These are phyloP conservation scores for Rhizopus microsporus DNA, from an alignment of 371 early-diverging fungal species.

Conservation along the genomic window DNA sequence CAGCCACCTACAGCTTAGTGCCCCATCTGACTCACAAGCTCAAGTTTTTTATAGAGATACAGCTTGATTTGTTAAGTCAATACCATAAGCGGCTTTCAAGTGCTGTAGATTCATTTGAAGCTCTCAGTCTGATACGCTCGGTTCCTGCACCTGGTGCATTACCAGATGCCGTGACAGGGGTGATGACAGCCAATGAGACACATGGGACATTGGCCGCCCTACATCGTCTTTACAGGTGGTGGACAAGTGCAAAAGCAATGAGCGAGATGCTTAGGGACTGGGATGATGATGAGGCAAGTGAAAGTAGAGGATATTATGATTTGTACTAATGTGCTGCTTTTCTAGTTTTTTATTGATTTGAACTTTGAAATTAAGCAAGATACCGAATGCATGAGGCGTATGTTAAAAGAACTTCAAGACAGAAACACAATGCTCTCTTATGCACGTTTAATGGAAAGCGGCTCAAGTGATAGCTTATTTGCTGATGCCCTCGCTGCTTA, in stretches of 20 bases:
- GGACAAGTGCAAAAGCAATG: slow-evolving; percentile 49
- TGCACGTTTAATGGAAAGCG: slow-evolving; percentile 3
- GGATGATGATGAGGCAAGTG: slow-evolving; percentile 58
- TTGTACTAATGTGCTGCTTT: neutral
- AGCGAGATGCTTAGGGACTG: slow-evolving; percentile 47
- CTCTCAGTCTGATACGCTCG: slow-evolving; percentile 45
- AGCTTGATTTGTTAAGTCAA: slow-evolving; percentile 47
- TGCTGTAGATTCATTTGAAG: slow-evolving; percentile 57
- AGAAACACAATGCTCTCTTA: slow-evolving; percentile 22
- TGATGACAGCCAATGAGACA: slow-evolving; percentile 38
- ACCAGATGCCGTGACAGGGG: slow-evolving; percentile 53
- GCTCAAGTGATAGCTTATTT: slow-evolving; percentile 19
- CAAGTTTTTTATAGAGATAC: slow-evolving; percentile 55
- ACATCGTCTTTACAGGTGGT: slow-evolving; percentile 53
- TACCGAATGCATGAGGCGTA: neutral
- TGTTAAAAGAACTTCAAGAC: slow-evolving; percentile 10
- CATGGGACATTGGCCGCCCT: slow-evolving; percentile 44
- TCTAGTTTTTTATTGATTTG: slow-evolving; percentile 60
- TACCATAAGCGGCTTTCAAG: slow-evolving; percentile 51
- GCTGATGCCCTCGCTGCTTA: slow-evolving; percentile 27
- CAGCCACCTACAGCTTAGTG: slow-evolving; percentile 50
- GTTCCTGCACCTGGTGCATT: slow-evolving; percentile 55
- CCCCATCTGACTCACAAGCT: slow-evolving; percentile 40
- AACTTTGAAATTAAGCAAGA: slow-evolving; percentile 46
- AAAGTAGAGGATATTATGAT: neutral